Conservation (phyloP, 345 rosid species). For the Moringa oleifera region DNA sequence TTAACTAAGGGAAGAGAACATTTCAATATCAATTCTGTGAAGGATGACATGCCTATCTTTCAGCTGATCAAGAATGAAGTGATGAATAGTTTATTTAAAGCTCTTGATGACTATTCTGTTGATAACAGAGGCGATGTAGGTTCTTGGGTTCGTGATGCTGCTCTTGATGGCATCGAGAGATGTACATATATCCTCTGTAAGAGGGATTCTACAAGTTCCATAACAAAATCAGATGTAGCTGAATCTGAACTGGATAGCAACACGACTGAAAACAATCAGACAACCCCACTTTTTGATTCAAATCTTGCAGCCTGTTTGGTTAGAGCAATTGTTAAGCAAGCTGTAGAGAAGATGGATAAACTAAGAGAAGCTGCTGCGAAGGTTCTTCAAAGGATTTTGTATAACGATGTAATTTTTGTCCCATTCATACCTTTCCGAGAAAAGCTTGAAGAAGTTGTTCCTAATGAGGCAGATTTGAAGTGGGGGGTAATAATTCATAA, state of each 20-base stretch:
- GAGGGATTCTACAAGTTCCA: conserved; percentile 19
- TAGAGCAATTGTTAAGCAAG: conserved; percentile 73
- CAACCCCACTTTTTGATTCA: conserved; percentile 41
- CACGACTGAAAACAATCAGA: conserved; percentile 20
- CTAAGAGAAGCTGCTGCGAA: conserved; percentile 87
- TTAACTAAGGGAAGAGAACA: conserved; percentile 42
- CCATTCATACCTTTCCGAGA: conserved; percentile 67
- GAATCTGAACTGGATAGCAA: conserved; percentile 20
- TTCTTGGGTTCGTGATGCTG: conserved; percentile 99
- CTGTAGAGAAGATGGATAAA: conserved; percentile 94
- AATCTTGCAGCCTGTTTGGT: conserved; percentile 55
- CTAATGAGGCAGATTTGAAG: conserved; percentile 42
- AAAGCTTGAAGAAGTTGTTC: conserved; percentile 65
- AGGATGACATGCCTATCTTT: conserved; percentile 42
- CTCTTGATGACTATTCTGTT: conserved; percentile 90
- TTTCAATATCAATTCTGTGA: conserved; percentile 22
- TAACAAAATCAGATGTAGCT: conserved; percentile 10
- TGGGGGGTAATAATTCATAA: conserved; percentile 60
- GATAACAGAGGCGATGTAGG: conserved; percentile 99
- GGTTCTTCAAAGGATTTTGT: conserved; percentile 68
- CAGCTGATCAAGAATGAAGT: conserved; percentile 73
- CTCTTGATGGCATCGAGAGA: conserved; percentile 81
- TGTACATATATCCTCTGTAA: conserved; percentile 74
- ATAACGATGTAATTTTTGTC: conserved; percentile 40
- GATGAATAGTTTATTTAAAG: conserved; percentile 66